Base-by-base conservation (phyloP, 2,329 filamentous ascomycete genomes). In the Emmonsia crescens region DNA sequence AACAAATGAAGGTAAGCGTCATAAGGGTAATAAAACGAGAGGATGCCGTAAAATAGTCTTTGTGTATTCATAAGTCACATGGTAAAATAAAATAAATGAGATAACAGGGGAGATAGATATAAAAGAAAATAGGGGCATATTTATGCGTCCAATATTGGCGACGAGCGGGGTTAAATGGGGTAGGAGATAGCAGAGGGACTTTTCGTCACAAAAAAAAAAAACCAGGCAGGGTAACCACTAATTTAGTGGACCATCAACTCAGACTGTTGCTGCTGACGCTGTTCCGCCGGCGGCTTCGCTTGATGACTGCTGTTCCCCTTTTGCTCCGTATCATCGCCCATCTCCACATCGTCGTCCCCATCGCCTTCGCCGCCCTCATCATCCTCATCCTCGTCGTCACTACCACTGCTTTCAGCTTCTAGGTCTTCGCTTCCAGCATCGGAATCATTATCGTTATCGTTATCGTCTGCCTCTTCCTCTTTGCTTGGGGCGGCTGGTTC, bases 351-450 rank as follows among this genome's bases (percentile, higher is more conserved):
- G 48, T 82, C 80, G 46, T 82, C 81, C 52, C 80, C 77, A 56
- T 79, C 83, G 57, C 83, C 85, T 46, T 82, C 84, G 6, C 77
- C 83, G 60, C 83, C 83, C 62, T 85, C 83, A 62, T 83, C 83
- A 54, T 87, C 85, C 42, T 86, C 82, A 16, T 88, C 86, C 63
- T 88, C 85, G 60, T 86, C 85, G 29, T 89, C 84, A 64, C 86
- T 86, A 38, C 88, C 88, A 67, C 85, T 85, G 68, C 85, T 89
- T 74, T 91, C 89, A 61, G 85, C 86, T 70, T 91, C 89, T 33
- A 91, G 84, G 72, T 91, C 89, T 72, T 91, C 89, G 69, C 86
- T 89, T 66, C 86, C 89, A 63, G 85, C 88, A 64, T 92, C 88
- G 19, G 86, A 89, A 63, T 85, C 85, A 19, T 87, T 85, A 60